A percentile compares a stretch with the other conserved stretches of the same genome.
phyloP scores from a whole-genome alignment of 176 grass and related monocot species.

The Puya raimondii region DNA sequence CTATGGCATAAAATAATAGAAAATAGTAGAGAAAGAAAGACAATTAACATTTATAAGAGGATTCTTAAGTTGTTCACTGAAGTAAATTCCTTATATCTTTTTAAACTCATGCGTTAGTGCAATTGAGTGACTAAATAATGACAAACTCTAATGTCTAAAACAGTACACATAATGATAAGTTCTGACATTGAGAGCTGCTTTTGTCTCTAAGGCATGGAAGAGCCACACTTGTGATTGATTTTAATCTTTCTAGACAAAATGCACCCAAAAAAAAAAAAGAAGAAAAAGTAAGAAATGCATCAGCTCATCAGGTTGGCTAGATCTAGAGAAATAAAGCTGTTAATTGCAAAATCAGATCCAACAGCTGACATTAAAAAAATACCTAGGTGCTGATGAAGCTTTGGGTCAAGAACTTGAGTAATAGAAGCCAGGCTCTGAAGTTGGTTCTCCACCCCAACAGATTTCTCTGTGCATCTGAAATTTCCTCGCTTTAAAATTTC shows the following conservation, averaged over 20 bases:
- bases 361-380: conserved; percentile 6
- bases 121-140: no score
- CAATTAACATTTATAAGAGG: neutral
- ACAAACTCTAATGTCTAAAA: no score
- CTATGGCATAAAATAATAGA: neutral
- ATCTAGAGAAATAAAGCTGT: neutral
- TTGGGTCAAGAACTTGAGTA: conserved; percentile 92
- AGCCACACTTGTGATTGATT: no score
- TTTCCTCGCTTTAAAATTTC: conserved; percentile 87
- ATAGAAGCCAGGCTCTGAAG: conserved; percentile 90
- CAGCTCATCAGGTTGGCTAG: neutral
- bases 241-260: neutral
- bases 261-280: neutral
- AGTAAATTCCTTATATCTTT: no score
- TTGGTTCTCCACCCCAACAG: conserved; percentile 88
- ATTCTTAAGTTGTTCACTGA: neutral
- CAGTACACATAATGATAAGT: no score
- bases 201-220: no score
- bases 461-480: conserved; percentile 95
- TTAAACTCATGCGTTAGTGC: no score
- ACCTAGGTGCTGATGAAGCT: conserved; percentile 97
- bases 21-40: neutral
- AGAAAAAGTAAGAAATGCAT: neutral
- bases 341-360: neutral
- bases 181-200: no score